These are phyloP conservation scores for Neoboletus magnificus DNA, from an alignment of 768 basidiomycete genomes.

Conservation along the genomic window DNA sequence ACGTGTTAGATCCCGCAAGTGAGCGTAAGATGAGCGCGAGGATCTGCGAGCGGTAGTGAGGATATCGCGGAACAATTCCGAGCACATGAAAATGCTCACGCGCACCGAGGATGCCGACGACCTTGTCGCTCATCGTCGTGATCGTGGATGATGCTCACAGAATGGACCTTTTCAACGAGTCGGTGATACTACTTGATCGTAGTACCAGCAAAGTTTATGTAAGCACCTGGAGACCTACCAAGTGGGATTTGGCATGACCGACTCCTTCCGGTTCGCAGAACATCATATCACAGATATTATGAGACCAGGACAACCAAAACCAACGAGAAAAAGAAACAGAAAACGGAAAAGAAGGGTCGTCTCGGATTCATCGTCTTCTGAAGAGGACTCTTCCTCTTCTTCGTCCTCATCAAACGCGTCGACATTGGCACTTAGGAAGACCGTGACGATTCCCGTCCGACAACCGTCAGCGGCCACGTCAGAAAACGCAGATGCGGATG, in stretches of 20 bases:
- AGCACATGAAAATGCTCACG: constrained; percentile 15
- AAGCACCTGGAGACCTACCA: too few relatives aligned
- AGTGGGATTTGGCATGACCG: too few relatives aligned
- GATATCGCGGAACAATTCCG: not conserved
- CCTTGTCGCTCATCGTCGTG: constrained; percentile 23
- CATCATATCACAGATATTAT: not conserved
- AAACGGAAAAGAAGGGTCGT: constrained; percentile 53
- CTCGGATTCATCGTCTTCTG: constrained; percentile 43
- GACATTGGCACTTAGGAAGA: constrained; percentile 7
- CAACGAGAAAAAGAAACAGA: constrained; percentile 44
- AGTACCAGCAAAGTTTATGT: too few relatives aligned
- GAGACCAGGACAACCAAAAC: constrained; percentile 32
- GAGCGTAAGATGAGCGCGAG: not conserved
- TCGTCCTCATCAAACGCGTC: constrained; percentile 20
- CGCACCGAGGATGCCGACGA: constrained; percentile 31
- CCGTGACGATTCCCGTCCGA: constrained; percentile 8
- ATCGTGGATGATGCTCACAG: not conserved
- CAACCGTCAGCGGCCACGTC: not conserved
- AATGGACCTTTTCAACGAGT: not conserved
- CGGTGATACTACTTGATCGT: not conserved
- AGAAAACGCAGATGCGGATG: not conserved
- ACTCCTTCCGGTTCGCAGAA: not conserved
- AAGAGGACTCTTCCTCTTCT: constrained; percentile 25
- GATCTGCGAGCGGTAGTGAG: constrained; percentile 15
- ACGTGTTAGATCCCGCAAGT: not conserved